Base-by-base conservation (phyloP, 1,139 yeast genomes). In the Candida labiduridarum region DNA sequence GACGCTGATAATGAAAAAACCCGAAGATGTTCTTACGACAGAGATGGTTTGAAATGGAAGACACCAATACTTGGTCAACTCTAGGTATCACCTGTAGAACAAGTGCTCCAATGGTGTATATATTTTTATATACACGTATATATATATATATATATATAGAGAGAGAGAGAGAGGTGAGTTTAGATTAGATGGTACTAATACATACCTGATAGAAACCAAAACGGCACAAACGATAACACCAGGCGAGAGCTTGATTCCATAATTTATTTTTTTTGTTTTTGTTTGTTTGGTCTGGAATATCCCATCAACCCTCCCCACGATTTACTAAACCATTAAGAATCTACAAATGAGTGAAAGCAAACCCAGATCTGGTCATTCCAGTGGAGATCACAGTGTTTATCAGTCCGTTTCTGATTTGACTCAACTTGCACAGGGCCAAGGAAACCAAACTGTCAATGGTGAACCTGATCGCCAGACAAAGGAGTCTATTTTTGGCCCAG, bases 41-140 rank as follows among this genome's bases (percentile, higher is more conserved):
- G 53, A 44, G 69, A 71, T 44, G 83, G 83, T 1, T 59, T 80
- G 38, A 78, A 76, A 54, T 80, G 84, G 84, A 79, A 79, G 53
- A 72, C 80, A 52, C 79, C 82, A 2, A 72, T 79, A 3, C 55
- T 78, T 7, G 74, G 79, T 16, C 80, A 76, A 52, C 58, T 75
- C 8, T 74, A 59, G 50, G 30, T 2, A 25, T 25, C 22, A 19
- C 22, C 4, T 19, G 22, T 19, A 4, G 22, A 19, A 19, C 22
- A 19, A 3, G 22, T 19, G 4, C 3, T 19, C 22, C 22, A 19
- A 19, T 19, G 22, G 22, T 19, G 22, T 19, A 19, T n/a, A n/a
- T n/a, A n/a, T n/a, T n/a, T n/a, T n/a, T n/a, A n/a, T n/a, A n/a
- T n/a, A n/a, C n/a, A n/a, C 4, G 22, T 19, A 19, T 25, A 25